Evolutionary conservation across 495 filamentous ascomycete genomes (phyloP).

Genomic region (Penicillium salamii): DNA sequence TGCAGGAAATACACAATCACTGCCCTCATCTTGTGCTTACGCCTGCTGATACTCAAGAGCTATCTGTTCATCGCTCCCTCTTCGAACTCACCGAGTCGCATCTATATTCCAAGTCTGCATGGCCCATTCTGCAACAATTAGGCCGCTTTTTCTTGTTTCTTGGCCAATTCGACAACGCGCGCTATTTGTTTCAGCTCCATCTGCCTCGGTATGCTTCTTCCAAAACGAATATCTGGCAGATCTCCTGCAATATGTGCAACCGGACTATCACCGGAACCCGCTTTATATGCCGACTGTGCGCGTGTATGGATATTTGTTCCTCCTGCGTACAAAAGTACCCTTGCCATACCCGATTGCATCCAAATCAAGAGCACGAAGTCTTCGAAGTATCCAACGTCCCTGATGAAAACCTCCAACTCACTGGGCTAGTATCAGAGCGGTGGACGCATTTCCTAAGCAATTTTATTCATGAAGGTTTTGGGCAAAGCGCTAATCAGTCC

Average conservation of each 20-base stretch:
- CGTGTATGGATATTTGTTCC: constrained; percentile 7
- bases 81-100: neutral
- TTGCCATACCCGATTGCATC: constrained; percentile 3
- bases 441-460: no score
- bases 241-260: neutral
- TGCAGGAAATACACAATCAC: neutral
- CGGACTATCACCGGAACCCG: neutral
- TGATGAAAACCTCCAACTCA: constrained; percentile 4
- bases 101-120: no score
- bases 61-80: constrained; percentile 4
- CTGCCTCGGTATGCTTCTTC: neutral
- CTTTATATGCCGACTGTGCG: constrained; percentile 11
- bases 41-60: constrained; percentile 1
- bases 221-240: neutral
- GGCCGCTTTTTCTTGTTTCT: constrained; percentile 12
- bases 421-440: neutral
- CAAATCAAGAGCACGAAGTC: constrained; percentile 6
- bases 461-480: no score
- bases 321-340: constrained; percentile 1
- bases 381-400: constrained; percentile 2
- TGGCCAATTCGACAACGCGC: neutral
- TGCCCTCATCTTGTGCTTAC: constrained; percentile 3
- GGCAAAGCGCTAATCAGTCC: no score
- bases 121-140: constrained; percentile 9
- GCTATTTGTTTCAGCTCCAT: constrained; percentile 4